Conservation (phyloP, 495 filamentous ascomycete species). For the Penicillium odoratum region DNA sequence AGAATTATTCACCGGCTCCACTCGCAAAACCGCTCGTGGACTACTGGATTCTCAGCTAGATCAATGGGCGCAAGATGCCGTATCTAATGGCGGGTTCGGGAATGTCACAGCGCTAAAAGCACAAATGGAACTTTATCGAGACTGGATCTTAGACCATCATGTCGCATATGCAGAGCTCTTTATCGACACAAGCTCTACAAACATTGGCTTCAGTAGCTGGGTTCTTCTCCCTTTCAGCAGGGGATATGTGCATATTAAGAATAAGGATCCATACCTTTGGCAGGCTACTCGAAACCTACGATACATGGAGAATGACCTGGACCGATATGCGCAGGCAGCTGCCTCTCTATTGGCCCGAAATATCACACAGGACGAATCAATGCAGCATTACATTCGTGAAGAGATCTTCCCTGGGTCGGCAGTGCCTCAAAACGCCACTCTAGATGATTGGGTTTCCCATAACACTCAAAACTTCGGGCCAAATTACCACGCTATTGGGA, state of each 20-base stretch:
- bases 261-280: slow-evolving; percentile 2
- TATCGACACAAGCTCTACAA: slow-evolving; percentile 7
- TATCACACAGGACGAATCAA: neutral
- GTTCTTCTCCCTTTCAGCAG: slow-evolving; percentile 1
- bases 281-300: neutral
- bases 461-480: slow-evolving; percentile 17
- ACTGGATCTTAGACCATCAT: slow-evolving; percentile 16
- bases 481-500: slow-evolving; percentile 42
- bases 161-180: slow-evolving; percentile 19
- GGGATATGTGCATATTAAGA: neutral
- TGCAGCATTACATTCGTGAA: neutral
- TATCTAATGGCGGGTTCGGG: neutral
- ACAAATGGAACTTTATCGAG: slow-evolving; percentile 14
- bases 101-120: slow-evolving; percentile 9
- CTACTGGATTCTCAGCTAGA: neutral
- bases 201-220: neutral
- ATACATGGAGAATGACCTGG: slow-evolving; percentile 1
- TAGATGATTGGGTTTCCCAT: slow-evolving; percentile 39
- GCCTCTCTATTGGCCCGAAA: neutral
- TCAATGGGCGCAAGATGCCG: slow-evolving; percentile 1
- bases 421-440: slow-evolving; percentile 39
- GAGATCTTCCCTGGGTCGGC: slow-evolving; percentile 30
- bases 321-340: neutral
- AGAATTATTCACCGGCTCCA: neutral
- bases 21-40: neutral